Evolutionary conservation across 208 protist genomes (phyloP).

Genomic region (Balamuthia mandrillaris): DNA sequence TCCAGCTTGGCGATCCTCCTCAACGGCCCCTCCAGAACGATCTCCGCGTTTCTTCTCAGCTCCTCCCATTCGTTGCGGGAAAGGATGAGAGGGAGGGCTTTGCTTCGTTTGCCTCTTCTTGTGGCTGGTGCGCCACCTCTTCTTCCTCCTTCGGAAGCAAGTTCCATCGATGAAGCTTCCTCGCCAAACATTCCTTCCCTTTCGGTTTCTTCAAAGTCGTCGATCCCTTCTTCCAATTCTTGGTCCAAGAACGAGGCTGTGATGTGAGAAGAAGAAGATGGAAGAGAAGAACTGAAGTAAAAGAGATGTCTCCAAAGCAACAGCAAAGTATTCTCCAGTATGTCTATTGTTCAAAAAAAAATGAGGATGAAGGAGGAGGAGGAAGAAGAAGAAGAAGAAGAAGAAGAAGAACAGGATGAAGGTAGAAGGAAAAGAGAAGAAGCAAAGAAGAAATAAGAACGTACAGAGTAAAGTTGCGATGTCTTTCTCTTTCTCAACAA

Average conservation of each 20-base stretch:
- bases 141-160: not conserved
- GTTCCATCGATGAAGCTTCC: not conserved
- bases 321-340: conserved; percentile 27
- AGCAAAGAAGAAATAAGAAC: not conserved
- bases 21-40: not conserved
- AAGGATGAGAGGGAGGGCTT: not conserved
- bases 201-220: not conserved
- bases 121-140: not conserved
- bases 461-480: not conserved
- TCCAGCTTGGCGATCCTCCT: not conserved
- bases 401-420: not conserved
- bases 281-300: conserved; percentile 1
- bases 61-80: not conserved
- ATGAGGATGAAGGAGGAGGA: not conserved
- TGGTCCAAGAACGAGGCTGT: not conserved
- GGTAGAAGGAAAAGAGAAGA: not conserved
- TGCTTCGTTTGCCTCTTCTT: not conserved
- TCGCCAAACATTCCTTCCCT: not conserved
- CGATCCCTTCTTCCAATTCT: not conserved
- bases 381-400: not conserved
- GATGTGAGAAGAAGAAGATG: not conserved
- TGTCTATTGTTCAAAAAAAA: not conserved
- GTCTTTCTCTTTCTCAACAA: conserved; percentile 16
- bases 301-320: conserved; percentile 11
- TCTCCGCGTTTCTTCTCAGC: not conserved